Conservation (phyloP, 257 asterid genomes). For the Thymus quinquecostatus region DNA sequence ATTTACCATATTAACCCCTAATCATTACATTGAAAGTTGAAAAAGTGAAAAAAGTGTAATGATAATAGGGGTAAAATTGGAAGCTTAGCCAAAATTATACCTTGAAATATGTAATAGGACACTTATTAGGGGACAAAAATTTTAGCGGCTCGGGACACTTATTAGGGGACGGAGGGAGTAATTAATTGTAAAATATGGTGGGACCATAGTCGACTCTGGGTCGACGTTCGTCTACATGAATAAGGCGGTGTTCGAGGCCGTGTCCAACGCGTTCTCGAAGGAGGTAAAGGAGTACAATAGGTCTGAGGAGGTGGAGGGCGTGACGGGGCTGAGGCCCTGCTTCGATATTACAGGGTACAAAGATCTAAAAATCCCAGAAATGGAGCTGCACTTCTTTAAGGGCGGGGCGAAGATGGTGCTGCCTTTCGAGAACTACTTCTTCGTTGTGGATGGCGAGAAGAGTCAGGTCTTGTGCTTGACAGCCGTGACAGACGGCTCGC, state of each 20-base stretch:
- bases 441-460: slow-evolving; percentile 39
- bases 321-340: slow-evolving; percentile 71
- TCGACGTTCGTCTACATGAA: slow-evolving; percentile 70
- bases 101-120: too few relatives aligned
- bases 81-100: too few relatives aligned
- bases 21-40: too few relatives aligned
- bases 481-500: slow-evolving; percentile 50
- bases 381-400: slow-evolving; percentile 74
- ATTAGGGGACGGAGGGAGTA: too few relatives aligned
- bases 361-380: slow-evolving; percentile 47
- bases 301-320: slow-evolving; percentile 47
- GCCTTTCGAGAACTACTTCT: slow-evolving; percentile 73
- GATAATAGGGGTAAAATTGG: too few relatives aligned
- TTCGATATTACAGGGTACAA: slow-evolving; percentile 55
- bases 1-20: too few relatives aligned
- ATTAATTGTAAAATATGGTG: too few relatives aligned
- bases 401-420: slow-evolving; percentile 77
- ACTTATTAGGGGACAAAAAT: too few relatives aligned
- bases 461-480: slow-evolving; percentile 54
- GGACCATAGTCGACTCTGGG: slow-evolving; percentile 91
- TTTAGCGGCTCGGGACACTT: too few relatives aligned
- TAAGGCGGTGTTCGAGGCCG: slow-evolving; percentile 41
- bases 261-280: slow-evolving; percentile 45
- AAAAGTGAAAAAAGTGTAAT: too few relatives aligned
- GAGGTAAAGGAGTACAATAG: slow-evolving; percentile 57